Evolutionary conservation across 108 stramenopile genomes (phyloP), one percentile per base, ranked within the genome.

Genomic region (Cyclotella cryptica): DNA sequence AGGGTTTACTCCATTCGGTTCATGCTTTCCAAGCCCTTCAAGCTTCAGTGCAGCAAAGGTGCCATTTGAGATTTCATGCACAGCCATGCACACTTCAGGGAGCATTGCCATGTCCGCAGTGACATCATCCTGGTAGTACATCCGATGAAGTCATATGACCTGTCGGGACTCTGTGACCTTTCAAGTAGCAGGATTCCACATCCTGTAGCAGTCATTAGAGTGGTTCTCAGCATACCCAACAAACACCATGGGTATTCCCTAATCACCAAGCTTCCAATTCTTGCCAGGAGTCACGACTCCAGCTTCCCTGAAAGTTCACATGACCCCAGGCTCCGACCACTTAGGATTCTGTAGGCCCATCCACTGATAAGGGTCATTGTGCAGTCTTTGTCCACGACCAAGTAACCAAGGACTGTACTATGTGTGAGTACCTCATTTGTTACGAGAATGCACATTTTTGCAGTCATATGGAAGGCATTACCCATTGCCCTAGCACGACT

Each of bases 111-210:
- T 28, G 7, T 55, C 65, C 44, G 74, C 15, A 30, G 5, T 29
- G 28, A 17, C 30, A 21, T 40, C 52, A 53, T 54, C 51, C n/a
- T 66, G 14, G 8, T 76, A 81, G 24, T 28, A 85, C 85, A 81
- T 78, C n/a, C 71, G 30, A 11, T 69, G 66, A 41, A 86, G 52
- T 78, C 81, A 83, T 26, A 64, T 79, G 14, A 78, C 51, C 47
- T 86, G 81, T 9, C 81, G 41, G 10, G 74, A 58, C 0, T 53
- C 46, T 43, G 57, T 58, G 26, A 86, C 44, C 14, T 52, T 58
- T 0, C 60, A 46, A 8, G 77, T 74, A 19, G 13, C 22, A 4
- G 58, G 72, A 63, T 78, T 61, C 72, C 49, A 84, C 73, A 79
- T 84, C 3, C 77, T 52, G 43, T 61, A 77, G 15, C 22, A 40